phyloP scores from a whole-genome alignment of 352 stramenopile species.

The Phytophthora cajani region DNA sequence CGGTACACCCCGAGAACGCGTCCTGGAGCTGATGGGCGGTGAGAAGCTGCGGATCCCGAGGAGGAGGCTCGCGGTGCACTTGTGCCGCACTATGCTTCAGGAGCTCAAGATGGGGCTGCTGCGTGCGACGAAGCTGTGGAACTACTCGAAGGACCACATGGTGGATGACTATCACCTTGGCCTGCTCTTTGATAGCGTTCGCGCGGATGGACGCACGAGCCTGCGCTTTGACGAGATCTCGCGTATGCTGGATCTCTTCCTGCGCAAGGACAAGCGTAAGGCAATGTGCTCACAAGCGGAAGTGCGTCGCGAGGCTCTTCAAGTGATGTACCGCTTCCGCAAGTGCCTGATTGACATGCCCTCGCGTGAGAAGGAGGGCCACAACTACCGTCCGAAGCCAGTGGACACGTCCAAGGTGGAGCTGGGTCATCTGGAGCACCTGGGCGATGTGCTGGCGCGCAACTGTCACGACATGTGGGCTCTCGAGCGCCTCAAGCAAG shows the following conservation, averaged over 20 bases:
- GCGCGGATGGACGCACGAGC: constrained; percentile 71
- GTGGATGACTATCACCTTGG: constrained; percentile 87
- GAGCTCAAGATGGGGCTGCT: constrained; percentile 76
- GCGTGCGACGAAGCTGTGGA: constrained; percentile 85
- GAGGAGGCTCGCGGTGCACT: constrained; percentile 74
- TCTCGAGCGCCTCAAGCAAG: constrained; percentile 84
- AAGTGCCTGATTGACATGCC: constrained; percentile 91
- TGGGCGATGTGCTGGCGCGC: constrained; percentile 79
- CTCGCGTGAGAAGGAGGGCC: constrained; percentile 87
- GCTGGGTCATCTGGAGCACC: constrained; percentile 71
- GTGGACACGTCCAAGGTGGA: constrained; percentile 83
- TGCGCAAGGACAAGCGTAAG: constrained; percentile 82
- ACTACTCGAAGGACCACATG: constrained; percentile 79
- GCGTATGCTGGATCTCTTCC: constrained; percentile 83
- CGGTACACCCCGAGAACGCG: constrained; percentile 47
- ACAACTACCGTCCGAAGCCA: constrained; percentile 88
- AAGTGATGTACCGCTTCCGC: constrained; percentile 91
- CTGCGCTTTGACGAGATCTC: constrained; percentile 88
- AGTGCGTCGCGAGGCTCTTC: constrained; percentile 75
- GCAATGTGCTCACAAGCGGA: constrained; percentile 72
- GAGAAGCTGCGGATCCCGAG: constrained; percentile 86
- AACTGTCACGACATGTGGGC: constrained; percentile 91
- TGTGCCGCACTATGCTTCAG: constrained; percentile 72
- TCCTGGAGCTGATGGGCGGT: constrained; percentile 83
- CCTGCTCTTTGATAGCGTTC: constrained; percentile 80